Percentiles rank a stretch among this genome's conserved stretches.
phyloP scores from a whole-genome alignment of 1,284 basidiomycete genomes.

The Apiotrichum laibachii region DNA sequence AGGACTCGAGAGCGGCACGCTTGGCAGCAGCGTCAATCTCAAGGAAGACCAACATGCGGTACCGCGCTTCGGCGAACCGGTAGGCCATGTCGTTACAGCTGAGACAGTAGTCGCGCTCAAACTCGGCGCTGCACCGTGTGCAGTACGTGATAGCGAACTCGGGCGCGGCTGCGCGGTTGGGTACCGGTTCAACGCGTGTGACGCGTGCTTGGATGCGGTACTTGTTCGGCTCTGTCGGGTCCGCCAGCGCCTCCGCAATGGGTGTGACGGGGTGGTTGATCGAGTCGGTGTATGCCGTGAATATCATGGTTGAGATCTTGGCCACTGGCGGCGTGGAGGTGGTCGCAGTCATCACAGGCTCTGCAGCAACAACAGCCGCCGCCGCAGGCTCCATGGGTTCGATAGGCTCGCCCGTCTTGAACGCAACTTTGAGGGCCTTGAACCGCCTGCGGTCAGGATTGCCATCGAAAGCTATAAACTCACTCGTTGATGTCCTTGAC shows the following conservation, averaged over 20 bases:
- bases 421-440: slow-evolving; percentile 1
- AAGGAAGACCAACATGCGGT: slow-evolving; percentile 14
- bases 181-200: slow-evolving; percentile 4
- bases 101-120: slow-evolving; percentile 9
- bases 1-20: background rate
- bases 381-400: background rate
- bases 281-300: slow-evolving; percentile 15
- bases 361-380: background rate
- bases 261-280: slow-evolving; percentile 27
- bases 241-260: slow-evolving; percentile 20
- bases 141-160: slow-evolving; percentile 17
- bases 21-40: slow-evolving; percentile 3
- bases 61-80: slow-evolving; percentile 6
- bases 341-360: background rate
- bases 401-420: background rate
- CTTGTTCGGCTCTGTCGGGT: slow-evolving; percentile 32
- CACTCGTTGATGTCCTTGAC: slow-evolving; percentile 32
- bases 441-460: slow-evolving; percentile 17
- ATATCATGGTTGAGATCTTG: slow-evolving; percentile 3
- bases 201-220: slow-evolving; percentile 35
- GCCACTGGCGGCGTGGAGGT: background rate
- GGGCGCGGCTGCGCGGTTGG: background rate
- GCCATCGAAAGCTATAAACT: slow-evolving; percentile 3
- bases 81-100: slow-evolving; percentile 15
- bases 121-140: slow-evolving; percentile 7